Base-by-base conservation (phyloP, 2,329 filamentous ascomycete genomes). In the Colletotrichum cordylinicola region DNA sequence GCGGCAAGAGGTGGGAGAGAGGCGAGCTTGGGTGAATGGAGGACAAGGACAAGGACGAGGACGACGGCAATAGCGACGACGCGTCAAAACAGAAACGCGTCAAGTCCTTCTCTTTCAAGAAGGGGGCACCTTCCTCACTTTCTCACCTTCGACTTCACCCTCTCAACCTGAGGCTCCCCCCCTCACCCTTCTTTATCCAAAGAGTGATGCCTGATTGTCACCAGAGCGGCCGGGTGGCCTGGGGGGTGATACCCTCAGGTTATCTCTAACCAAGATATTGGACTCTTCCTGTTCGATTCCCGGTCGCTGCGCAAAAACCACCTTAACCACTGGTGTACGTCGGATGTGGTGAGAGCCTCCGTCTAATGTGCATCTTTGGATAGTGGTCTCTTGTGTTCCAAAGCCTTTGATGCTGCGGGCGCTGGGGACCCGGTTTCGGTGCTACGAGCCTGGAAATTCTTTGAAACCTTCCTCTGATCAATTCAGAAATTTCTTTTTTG, bases 371-470 rank as follows among this genome's bases (percentile, higher is more conserved):
- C n/a, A n/a, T n/a, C 56, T 64, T 55, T 65, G n/a, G 31, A 12
- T 29, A 35, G 56, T 21, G 37, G 67, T 52, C 8, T 12, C 39
- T 39, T 37, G 58, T 21, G n/a, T 4, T 4, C 68, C 21, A 55
- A 21, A 37, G 68, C 58, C 29, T 65, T 8, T 10, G 39, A 56
- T 65, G n/a, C n/a, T 65, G 39, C 31, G 37, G 67, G 58, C 16
- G 58, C n/a, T 56, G 33, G 29, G 37, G 58, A 65, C 33, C 39
- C 35, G 35, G 67, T 27, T 70, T 52, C 56, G 67, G 29, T n/a
- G 21, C 67, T 6, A 70, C 4, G 35, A 48, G 67, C 35, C 24
- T 52, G 35, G 27, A 18, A 33, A 31, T 33, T 62, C 61, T 13
- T 52, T 27, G 16, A 31, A 60, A 29, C 16, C 16, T n/a, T 1